Evolutionary conservation across 768 basidiomycete genomes (phyloP).

Genomic region (Kwoniella mangroviensis): DNA sequence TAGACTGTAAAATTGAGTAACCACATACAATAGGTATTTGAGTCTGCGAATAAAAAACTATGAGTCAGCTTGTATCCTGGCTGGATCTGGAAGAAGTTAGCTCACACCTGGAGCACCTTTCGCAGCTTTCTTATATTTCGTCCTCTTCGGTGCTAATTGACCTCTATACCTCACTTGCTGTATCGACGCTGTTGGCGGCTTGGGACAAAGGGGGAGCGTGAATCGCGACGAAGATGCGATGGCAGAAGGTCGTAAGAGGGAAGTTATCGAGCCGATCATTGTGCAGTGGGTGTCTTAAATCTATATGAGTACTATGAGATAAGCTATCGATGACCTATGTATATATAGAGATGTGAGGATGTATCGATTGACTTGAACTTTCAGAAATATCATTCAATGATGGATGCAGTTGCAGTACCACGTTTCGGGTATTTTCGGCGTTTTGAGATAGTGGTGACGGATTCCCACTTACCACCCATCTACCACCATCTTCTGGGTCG

Average conservation of each 20-base stretch:
- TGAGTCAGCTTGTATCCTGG: neutral
- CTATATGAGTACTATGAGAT: neutral
- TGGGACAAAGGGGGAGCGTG: constrained; percentile 24
- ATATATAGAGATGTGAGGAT: neutral
- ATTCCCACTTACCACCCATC: too few relatives aligned
- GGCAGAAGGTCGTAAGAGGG: constrained; percentile 30
- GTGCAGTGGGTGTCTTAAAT: constrained; percentile 6
- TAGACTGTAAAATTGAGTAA: too few relatives aligned
- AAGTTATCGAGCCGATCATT: constrained; percentile 26
- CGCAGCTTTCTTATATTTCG: constrained; percentile 84
- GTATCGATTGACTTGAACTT: neutral
- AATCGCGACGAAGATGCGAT: constrained; percentile 42
- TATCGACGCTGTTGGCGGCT: neutral
- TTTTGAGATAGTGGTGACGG: constrained; percentile 21
- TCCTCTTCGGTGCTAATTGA: constrained; percentile 74
- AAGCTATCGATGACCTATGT: too few relatives aligned
- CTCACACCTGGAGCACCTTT: constrained; percentile 67
- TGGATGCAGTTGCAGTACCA: constrained; percentile 1
- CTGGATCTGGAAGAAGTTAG: neutral
- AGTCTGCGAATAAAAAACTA: too few relatives aligned
- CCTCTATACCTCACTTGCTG: constrained; percentile 45
- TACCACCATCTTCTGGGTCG: neutral
- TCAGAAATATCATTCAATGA: neutral
- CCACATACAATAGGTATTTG: constrained; percentile 36
- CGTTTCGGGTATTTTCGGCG: constrained; percentile 30